phyloP scores from a whole-genome alignment of 1,284 basidiomycete genomes.

The Boletus hoseneyae region DNA sequence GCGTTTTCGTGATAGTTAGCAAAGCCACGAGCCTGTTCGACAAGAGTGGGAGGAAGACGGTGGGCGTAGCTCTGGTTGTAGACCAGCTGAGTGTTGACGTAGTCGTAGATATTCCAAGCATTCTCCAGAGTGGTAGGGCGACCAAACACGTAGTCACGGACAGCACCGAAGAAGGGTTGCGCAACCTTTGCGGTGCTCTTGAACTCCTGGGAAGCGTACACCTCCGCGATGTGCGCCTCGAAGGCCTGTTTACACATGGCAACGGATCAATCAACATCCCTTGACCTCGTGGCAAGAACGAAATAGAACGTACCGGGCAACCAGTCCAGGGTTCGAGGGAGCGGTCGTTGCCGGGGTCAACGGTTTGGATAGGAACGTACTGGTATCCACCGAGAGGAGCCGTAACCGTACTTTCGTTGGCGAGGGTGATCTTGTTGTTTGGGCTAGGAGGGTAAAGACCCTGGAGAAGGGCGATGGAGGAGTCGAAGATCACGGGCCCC shows the following conservation, averaged over 20 bases:
- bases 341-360: slow-evolving; percentile 79
- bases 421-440: slow-evolving; percentile 67
- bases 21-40: slow-evolving; percentile 66
- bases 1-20: slow-evolving; percentile 78
- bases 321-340: slow-evolving; percentile 84
- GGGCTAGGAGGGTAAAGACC: slow-evolving; percentile 75
- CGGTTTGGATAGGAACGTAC: slow-evolving; percentile 80
- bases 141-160: slow-evolving; percentile 68
- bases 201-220: slow-evolving; percentile 63
- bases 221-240: slow-evolving; percentile 54
- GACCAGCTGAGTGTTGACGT: slow-evolving; percentile 67
- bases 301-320: slow-evolving; percentile 56
- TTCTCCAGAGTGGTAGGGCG: slow-evolving; percentile 67
- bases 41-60: slow-evolving; percentile 63
- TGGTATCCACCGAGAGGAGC: slow-evolving; percentile 84
- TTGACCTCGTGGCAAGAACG: neutral
- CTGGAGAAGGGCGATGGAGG: slow-evolving; percentile 72
- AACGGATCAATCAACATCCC: slow-evolving; percentile 15
- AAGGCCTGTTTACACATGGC: slow-evolving; percentile 45
- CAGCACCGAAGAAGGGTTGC: slow-evolving; percentile 59
- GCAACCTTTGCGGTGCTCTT: slow-evolving; percentile 54
- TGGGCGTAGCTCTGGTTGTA: slow-evolving; percentile 79
- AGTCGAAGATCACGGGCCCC: slow-evolving; percentile 82
- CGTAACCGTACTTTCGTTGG: slow-evolving; percentile 70
- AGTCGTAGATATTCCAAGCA: slow-evolving; percentile 77